Conservation (phyloP, 306 rosid species). For the Dicorynia guianensis region DNA sequence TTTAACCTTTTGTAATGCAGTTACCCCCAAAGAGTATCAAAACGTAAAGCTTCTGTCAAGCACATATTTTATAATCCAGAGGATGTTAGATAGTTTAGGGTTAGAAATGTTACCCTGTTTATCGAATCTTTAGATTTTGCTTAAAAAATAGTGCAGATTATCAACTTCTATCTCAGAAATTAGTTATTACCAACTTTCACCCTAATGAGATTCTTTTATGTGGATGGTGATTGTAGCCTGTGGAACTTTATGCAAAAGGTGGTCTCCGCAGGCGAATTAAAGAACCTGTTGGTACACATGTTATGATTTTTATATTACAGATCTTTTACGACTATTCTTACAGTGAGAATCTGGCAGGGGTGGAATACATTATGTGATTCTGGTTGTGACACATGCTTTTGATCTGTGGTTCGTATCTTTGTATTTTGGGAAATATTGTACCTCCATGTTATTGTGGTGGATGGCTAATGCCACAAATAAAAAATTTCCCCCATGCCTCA, state of each 20-base stretch:
- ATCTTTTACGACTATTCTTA: constrained; percentile 19
- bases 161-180: neutral
- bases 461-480: too few species aligned
- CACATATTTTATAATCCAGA: constrained; percentile 95
- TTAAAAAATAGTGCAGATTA: constrained; percentile 13
- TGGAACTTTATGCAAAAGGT: constrained; percentile 81
- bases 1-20: constrained; percentile 61
- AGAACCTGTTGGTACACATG: constrained; percentile 98
- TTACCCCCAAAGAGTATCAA: constrained; percentile 94
- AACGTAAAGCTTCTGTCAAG: constrained; percentile 80
- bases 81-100: constrained; percentile 98
- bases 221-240: constrained; percentile 78
- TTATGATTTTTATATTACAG: constrained; percentile 50
- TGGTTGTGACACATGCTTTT: constrained; percentile 3
- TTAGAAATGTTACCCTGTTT: constrained; percentile 38
- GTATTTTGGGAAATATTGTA: neutral
- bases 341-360: constrained; percentile 17
- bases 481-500: too few species aligned
- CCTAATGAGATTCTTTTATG: constrained; percentile 27
- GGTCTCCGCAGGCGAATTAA: constrained; percentile 94
- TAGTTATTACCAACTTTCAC: constrained; percentile 8
- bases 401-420: neutral
- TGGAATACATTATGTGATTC: constrained; percentile 4
- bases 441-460: neutral
- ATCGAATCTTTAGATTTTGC: constrained; percentile 15